Base-by-base conservation (phyloP, 257 asterid species). In the Eucommia ulmoides region DNA sequence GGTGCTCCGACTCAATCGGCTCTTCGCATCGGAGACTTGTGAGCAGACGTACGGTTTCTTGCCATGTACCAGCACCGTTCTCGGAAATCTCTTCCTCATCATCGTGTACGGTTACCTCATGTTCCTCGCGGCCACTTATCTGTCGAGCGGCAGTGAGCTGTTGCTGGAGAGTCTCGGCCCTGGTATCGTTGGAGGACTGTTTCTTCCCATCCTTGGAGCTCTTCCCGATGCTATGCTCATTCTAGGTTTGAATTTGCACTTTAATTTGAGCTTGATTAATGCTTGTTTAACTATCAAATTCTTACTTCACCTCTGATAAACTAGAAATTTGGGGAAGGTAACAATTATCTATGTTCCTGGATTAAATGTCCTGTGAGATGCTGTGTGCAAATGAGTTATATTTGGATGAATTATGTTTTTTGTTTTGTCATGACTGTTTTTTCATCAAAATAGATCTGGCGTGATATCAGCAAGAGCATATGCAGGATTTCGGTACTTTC, bases 121-220 rank as follows among this genome's bases (percentile, higher is more conserved):
- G 23, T 74, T 75, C 1, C 1, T 58, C 2, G 79, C 77, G 2
- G 81, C 77, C 14, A 66, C 20, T 15, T 81, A 61, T 19, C 69
- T 75, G 0, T 84, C 68, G 1, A 67, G 20, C 24, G 92, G 92
- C 16, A 74, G 86, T 14, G 67, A 81, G 10, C 56, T 69, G 19
- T 63, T 82, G 51, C 75, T 68, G 56, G 67, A 61, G 23, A 68
- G 77, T 3, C 71, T 70, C 8, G 93, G 84, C 0, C 84, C 93
- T 0, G 73, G 81, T 1, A 61, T 82, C 1, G 56, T 82, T 19
- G 93, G 93, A 41, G 82, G 62, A n/a, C 68, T 85, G 25, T 44
- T 82, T 73, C 68, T 82, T 59, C 93, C 80, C 47, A 5, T 82
- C 6, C 82, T 82, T 22, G 76, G 84, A 58, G 50, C 71, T 0